Base-by-base conservation (phyloP, 2,329 filamentous ascomycete genomes). In the Verticillium nonalfalfae region DNA sequence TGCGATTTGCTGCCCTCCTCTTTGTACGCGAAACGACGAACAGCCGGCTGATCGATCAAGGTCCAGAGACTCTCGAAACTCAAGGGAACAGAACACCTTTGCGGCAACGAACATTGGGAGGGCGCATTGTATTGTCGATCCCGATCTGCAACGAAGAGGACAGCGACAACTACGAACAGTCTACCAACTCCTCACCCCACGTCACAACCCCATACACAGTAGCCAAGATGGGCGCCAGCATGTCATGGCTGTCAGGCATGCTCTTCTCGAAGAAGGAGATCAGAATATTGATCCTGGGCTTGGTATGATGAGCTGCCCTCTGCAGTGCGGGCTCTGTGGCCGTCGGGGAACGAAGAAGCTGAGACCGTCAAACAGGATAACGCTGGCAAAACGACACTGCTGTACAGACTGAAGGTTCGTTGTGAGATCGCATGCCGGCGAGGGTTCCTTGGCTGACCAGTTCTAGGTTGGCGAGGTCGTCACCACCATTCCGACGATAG, bases 401-500 rank as follows among this genome's bases (percentile, higher is more conserved):
- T 99, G 62, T 99, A 99, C 81, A 90, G 94, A 77, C 81, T 99
- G 68, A 97, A 97, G 89, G 92, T 96, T 58, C 39, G 61, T 40
- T 10, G n/a, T 21, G 45, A 26, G 35, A 21, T 7, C 7, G 4
- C 18, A 3, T 31, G 7, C n/a, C 18, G 45, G n/a, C 21, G 66
- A 57, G 63, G 18, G 65, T 60, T 21, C 35, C 39, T 33, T 34
- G 35, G 31, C 45, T 52, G 21, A 52, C n/a, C 45, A 21, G 9
- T 4, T 63, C 64, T 74, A 97, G 92, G 96, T 99, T 73, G 95
- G 95, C 73, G 95, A 99, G 76, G 95, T 99, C 55, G 95, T 99
- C 68, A 98, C 95, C 64, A 99, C 95, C 70, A 98, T 98, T 83
- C 95, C 95, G 21, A 99, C 95, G 60, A 98, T 99, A 75, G 95